Percentiles rank a stretch among this genome's conserved stretches.
Conservation (phyloP, 495 filamentous ascomycete species). For the Talaromyces liani region DNA sequence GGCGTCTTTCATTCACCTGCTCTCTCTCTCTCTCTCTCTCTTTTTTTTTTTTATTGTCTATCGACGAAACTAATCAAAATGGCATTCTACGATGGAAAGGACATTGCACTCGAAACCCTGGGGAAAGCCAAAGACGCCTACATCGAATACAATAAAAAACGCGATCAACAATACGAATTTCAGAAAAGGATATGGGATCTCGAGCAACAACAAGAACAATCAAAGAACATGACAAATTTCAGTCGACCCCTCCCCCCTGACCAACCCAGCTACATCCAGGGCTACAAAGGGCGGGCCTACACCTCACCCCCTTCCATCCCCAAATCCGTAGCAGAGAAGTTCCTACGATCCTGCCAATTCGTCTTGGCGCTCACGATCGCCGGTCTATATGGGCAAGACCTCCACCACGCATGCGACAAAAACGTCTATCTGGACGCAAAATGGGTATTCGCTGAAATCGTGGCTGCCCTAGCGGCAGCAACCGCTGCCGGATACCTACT, state of each 20-base stretch:
- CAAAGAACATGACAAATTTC: not conserved
- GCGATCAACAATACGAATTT: not conserved
- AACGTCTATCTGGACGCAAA: constrained; percentile 47
- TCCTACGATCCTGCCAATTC: constrained; percentile 64
- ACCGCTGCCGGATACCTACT: constrained; percentile 53
- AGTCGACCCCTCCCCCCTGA: not conserved
- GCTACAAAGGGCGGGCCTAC: not conserved
- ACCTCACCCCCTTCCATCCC: not conserved
- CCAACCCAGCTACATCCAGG: not conserved
- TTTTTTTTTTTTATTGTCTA: not conserved
- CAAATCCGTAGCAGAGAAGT: constrained; percentile 23
- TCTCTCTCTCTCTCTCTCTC: not conserved
- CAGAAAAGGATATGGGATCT: not conserved
- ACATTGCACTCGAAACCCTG: too few species aligned
- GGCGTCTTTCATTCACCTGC: not conserved
- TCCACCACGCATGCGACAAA: constrained; percentile 49
- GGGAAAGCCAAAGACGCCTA: not conserved
- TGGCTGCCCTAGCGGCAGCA: constrained; percentile 51
- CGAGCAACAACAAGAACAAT: not conserved
- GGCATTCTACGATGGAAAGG: not conserved
- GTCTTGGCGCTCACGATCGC: constrained; percentile 66
- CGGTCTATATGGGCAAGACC: constrained; percentile 70
- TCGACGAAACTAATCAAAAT: not conserved
- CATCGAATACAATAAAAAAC: not conserved
- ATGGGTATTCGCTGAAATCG: constrained; percentile 72